Base-by-base conservation (phyloP, 2,329 filamentous ascomycete genomes). In the Tolypocladium cylindrosporum region DNA sequence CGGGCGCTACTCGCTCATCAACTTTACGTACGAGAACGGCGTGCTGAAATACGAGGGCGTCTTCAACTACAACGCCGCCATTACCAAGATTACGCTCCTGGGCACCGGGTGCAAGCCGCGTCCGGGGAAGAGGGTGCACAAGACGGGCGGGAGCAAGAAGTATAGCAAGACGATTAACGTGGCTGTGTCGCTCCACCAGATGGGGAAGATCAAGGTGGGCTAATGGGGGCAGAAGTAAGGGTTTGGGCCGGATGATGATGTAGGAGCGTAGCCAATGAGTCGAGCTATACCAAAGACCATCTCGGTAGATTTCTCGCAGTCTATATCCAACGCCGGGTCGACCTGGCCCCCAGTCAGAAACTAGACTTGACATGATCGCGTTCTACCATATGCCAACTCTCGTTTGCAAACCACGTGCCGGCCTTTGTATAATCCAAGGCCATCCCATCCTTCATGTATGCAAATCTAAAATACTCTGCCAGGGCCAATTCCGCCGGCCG, bases 391-490 rank as follows among this genome's bases (percentile, higher is more conserved):
- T 51, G 75, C 89, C 89, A 93, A 37, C 78, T 75, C 1, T 86
- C 83, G 55, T 86, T 79, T 1, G 67, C 71, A 31, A 78, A 78
- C 89, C 89, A 93, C 13, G 77, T 79, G 1, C 88, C 89, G 0
- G 89, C 89, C 71, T 85, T 88, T 16, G 87, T 90, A 66, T 90
- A 93, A 68, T 93, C 89, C 34, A 79, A 85, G 43, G 79, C 79
- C 4, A 69, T 69, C 58, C 81, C 84, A 1, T 88, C 89, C 55
- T 81, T 77, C 78, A 92, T 82, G 66, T 84, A 92, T 1, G 79
- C 88, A 71, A 93, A 93, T 9, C 89, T 75, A 67, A 93, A 92
- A 66, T 91, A 93, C 70, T 91, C 87, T 42, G 85, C 82, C 55
- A 79, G 60, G 3, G 70, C 69, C 16, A 76, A 60, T 6, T 62